Base-by-base conservation (phyloP, 805 yeast genomes). In the Lipomyces orientalis region DNA sequence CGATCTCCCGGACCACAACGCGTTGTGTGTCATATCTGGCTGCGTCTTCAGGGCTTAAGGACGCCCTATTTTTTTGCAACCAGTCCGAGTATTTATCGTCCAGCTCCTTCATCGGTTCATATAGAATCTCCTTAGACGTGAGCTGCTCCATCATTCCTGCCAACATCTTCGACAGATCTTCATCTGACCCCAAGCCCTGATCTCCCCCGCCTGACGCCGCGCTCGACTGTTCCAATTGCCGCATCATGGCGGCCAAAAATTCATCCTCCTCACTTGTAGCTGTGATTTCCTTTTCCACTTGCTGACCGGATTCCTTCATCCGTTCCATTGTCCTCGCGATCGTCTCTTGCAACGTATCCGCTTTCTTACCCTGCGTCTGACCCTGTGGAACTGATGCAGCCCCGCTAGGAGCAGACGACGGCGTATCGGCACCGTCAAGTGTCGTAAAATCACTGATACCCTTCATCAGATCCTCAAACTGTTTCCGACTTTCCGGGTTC, bases 101-200 rank as follows among this genome's bases (percentile, higher is more conserved):
- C 76, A 93, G 83, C 68, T 92, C 97, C 74, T 88, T 90, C 79
- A 94, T 84, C 1, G 98, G 97, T 73, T 90, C 97, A 75, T 91
- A 93, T 51, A 94, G 82, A 25, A 93, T 90, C 65, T 89, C 93
- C 75, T 93, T 94, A 4, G 95, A 87, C 7, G 95, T 86, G 76
- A 94, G 83, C 76, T 93, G 94, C 69, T 87, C 88, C 74, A 94
- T 82, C 87, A 94, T 87, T 49, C 90, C 91, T 22, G 83, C 84
- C 68, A 91, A 79, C 59, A 91, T 79, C 67, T 86, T 85, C 33
- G 88, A 81, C 78, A 88, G 84, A 75, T 89, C 93, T 70, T 89
- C 79, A 67, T 83, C 85, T 0, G 78, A 81, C 16, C 78, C 82
- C 22, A 73, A 81, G 46, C 76, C 82, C 10, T 85, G 81, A 33